Base-by-base conservation (phyloP, 768 basidiomycete genomes). In the Rhodotorula kratochvilovae region DNA sequence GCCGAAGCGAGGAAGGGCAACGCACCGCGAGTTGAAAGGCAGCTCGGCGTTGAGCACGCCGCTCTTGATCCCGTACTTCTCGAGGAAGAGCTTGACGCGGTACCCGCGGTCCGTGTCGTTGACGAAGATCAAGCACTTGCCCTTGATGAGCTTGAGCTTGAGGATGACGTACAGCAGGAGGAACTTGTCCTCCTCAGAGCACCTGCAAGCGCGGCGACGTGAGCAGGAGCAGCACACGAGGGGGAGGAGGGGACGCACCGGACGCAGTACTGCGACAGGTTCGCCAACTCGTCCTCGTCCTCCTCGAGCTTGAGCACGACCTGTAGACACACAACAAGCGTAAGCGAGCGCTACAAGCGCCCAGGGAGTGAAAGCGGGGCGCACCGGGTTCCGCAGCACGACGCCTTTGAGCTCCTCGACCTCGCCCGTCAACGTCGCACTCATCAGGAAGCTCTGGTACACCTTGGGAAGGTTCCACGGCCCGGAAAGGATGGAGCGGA, bases 31-130 rank as follows among this genome's bases (percentile, higher is more conserved):
- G 79, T 96, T 97, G 66, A 98, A 82, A 0, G 96, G 96, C 42
- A 99, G 82, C 81, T 98, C 96, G 23, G 92, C 91, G 78, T 99
- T 97, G 35, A 99, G 84, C 2, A 99, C 94, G 75, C 95, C 97
- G 74, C 89, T 89, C 81, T 92, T 92, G 79, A 98, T 90, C 0
- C 91, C 93, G 77, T 97, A 98, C 81, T 97, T 93, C 77, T 98
- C 96, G 53, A 99, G 83, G 82, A 98, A 99, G n/a, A 99, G 86
- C 80, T 97, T 96, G 71, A 99, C 84, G 63, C 93, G 89, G 80
- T 98, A 99, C 63, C 89, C 89, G 33, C 95, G 87, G 76, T 96
- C 94, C 57, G 96, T 89, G 78, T 92, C 89, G 81, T 97, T 97
- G 63, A 98, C 95, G 77, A 99, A 99, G 50, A 99, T 81, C 73